Base-by-base conservation (phyloP, 768 basidiomycete genomes). In the Termitomyces sp. region DNA sequence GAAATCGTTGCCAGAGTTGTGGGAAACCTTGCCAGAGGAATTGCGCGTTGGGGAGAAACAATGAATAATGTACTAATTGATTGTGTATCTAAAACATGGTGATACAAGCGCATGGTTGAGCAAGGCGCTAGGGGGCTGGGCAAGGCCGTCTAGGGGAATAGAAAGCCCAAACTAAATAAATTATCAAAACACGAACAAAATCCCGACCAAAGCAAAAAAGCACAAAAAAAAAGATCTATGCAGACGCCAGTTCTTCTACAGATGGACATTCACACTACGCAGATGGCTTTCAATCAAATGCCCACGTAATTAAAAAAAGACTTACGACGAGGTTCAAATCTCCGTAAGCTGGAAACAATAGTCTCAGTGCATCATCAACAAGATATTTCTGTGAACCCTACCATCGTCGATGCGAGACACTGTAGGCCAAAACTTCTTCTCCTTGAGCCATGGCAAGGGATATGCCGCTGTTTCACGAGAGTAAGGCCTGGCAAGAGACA, bases 361-460 rank as follows among this genome's bases (percentile, higher is more conserved):
- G 0, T 34, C 2, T 51, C 45, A 54, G 43, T 25, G 10, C n/a
- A 12, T 67, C 63, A 60, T 15, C 62, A 38, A 60, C 20, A 29
- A 17, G 40, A 37, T n/a, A 14, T 52, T 20, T 2, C 5, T 32
- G 15, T 15, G 9, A 3, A 34, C 74, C 88, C 70, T 71, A 95
- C 94, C 91, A 78, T 98, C 96, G 69, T 98, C 96, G 56, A 99
- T 84, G 51, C 96, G 83, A 5, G 92, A 89, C 47, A 96, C 91
- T 5, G 91, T 83, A 0, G 97, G 96, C 97, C 97, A 99, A 78
- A 98, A 96, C 76, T 99, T 99, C 79, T 84, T 90, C 74, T 91
- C 88, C 54, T 79, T 79, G 36, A 99, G 80, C 80, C 86, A 91
- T 12, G 89, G 82, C 63, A 94, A 72, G 29, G 97, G 96, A 73